These are phyloP conservation scores for Beauveria sp. DNA, from an alignment of 2,329 filamentous ascomycete species.

Conservation along the genomic window DNA sequence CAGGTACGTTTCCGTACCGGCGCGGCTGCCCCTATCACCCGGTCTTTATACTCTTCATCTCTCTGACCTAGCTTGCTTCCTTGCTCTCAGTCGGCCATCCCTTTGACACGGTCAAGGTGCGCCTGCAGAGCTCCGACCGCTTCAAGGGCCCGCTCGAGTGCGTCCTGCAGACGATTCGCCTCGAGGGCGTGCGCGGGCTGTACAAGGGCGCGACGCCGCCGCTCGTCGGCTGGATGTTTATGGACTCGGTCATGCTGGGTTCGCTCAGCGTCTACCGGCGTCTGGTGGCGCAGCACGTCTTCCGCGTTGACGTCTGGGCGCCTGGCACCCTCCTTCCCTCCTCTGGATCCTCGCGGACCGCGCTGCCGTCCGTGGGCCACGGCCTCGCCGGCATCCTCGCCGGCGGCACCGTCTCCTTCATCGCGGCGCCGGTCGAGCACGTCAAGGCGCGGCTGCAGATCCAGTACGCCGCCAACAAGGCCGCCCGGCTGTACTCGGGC, in stretches of 20 bases:
- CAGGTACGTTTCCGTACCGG: conserved; percentile 43
- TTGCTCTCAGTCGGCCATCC: conserved; percentile 55
- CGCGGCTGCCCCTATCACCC: too few relatives aligned
- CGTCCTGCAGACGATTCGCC: conserved; percentile 71
- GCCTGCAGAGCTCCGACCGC: conserved; percentile 73
- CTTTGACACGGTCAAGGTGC: conserved; percentile 96
- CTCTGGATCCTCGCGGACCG: conserved; percentile 22
- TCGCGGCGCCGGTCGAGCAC: conserved; percentile 91
- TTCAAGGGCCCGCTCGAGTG: conserved; percentile 87
- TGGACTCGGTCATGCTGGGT: conserved; percentile 88
- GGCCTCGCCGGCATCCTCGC: conserved; percentile 81
- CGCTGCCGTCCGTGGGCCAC: conserved; percentile 71
- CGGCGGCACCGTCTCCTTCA: conserved; percentile 82
- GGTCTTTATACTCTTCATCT: background rate
- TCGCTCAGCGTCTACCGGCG: conserved; percentile 85
- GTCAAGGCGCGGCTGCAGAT: conserved; percentile 90
- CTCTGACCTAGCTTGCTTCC: background rate
- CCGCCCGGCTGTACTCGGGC: conserved; percentile 71
- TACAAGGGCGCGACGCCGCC: conserved; percentile 95
- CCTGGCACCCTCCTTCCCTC: conserved; percentile 18
- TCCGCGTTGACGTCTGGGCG: conserved; percentile 40
- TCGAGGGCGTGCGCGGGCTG: conserved; percentile 76
- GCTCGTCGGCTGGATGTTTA: conserved; percentile 95
- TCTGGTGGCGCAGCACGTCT: conserved; percentile 72
- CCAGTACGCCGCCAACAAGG: conserved; percentile 78